These are phyloP conservation scores for Geosmithia putterillii DNA, from an alignment of 2,329 filamentous ascomycete genomes.

Conservation along the genomic window DNA sequence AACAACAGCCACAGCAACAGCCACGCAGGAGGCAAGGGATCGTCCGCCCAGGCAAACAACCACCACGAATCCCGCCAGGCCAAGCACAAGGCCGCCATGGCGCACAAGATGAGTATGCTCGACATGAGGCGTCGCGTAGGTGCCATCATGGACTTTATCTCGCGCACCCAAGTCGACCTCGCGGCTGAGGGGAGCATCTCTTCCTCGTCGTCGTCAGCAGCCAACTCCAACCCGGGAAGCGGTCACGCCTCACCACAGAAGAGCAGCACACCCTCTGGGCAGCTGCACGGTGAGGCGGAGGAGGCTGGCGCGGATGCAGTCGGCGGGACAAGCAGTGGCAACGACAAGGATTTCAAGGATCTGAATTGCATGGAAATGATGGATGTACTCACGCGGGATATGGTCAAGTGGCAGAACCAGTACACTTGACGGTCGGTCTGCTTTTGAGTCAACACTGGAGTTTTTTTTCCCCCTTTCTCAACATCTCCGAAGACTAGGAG, in stretches of 20 bases:
- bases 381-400: slow-evolving; percentile 68
- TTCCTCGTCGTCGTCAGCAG: slow-evolving; percentile 13
- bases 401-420: slow-evolving; percentile 77
- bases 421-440: slow-evolving; percentile 26
- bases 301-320: not conserved
- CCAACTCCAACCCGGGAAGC: slow-evolving; percentile 8
- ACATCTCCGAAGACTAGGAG: not conserved
- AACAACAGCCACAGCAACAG: slow-evolving; percentile 12
- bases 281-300: slow-evolving; percentile 19
- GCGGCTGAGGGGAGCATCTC: slow-evolving; percentile 48
- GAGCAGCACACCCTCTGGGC: slow-evolving; percentile 10
- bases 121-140: slow-evolving; percentile 80
- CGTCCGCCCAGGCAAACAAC: no score
- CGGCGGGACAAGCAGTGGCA: not conserved
- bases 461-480: not conserved
- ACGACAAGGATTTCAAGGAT: slow-evolving; percentile 52
- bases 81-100: slow-evolving; percentile 37
- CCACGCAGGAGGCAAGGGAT: slow-evolving; percentile 18
- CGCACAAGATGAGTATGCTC: slow-evolving; percentile 67
- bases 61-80: slow-evolving; percentile 19
- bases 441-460: not conserved
- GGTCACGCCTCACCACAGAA: slow-evolving; percentile 27
- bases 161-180: slow-evolving; percentile 77
- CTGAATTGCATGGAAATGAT: slow-evolving; percentile 81
- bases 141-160: slow-evolving; percentile 81